phyloP scores from a whole-genome alignment of 2,329 filamentous ascomycete species.

The Verticillium isaacii region DNA sequence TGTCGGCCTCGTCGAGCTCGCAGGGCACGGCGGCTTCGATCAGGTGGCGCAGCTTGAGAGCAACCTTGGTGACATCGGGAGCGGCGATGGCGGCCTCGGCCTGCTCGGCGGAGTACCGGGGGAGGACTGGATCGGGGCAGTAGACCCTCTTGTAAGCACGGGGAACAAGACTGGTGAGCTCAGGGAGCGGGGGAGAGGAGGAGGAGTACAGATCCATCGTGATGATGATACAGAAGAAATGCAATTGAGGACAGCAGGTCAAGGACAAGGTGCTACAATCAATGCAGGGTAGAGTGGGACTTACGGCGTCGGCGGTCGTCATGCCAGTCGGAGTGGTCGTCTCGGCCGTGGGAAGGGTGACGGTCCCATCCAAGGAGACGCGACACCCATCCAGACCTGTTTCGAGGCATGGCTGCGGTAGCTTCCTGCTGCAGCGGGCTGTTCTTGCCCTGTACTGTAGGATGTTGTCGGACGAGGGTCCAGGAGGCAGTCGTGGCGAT shows the following conservation, averaged over 20 bases:
- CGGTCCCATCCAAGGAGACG: slow-evolving; percentile 28
- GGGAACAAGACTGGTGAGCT: not conserved
- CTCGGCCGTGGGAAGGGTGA: slow-evolving; percentile 24
- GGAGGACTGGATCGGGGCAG: slow-evolving; percentile 53
- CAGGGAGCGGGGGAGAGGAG: not conserved
- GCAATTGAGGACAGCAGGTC: no score
- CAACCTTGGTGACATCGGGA: slow-evolving; percentile 80
- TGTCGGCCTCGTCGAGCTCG: slow-evolving; percentile 71
- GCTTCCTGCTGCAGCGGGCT: not conserved
- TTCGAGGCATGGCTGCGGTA: not conserved
- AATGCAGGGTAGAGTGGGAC: slow-evolving; percentile 11
- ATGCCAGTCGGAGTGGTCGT: slow-evolving; percentile 27
- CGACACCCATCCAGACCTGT: slow-evolving; percentile 22
- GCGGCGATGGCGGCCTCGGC: slow-evolving; percentile 66
- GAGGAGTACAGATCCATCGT: slow-evolving; percentile 7
- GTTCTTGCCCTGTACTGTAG: not conserved
- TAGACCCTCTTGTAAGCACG: slow-evolving; percentile 6
- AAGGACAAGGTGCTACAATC: not conserved
- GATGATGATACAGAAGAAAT: not conserved
- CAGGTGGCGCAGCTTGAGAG: slow-evolving; percentile 83
- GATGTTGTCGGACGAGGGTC: not conserved
- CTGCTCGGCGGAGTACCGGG: slow-evolving; percentile 52
- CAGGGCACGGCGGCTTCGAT: slow-evolving; percentile 87
- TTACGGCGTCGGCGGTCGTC: slow-evolving; percentile 40
- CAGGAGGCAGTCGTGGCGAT: not conserved